These are phyloP conservation scores for Rhodotorula sp. DNA, from an alignment of 1,284 basidiomycete species.

Conservation along the genomic window DNA sequence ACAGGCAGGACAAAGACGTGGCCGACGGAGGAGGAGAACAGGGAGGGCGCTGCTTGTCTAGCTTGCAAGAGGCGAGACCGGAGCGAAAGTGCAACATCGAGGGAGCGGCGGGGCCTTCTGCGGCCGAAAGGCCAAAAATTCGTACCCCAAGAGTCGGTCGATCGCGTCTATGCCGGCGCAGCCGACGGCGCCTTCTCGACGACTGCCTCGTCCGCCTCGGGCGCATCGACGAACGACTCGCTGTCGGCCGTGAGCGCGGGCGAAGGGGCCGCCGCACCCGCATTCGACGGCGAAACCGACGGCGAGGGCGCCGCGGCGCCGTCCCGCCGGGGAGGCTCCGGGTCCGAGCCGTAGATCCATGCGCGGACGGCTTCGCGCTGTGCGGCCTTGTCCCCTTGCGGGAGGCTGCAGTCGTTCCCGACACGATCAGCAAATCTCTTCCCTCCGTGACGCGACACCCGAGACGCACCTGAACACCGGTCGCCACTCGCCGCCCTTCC, in stretches of 20 bases:
- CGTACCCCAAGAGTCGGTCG: too few relatives aligned
- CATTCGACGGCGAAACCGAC: not conserved
- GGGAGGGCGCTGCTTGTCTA: too few relatives aligned
- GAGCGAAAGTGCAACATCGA: too few relatives aligned
- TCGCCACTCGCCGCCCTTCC: constrained; percentile 67
- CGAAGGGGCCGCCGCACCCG: not conserved
- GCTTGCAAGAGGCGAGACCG: too few relatives aligned
- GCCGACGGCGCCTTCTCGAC: too few relatives aligned
- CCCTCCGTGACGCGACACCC: not conserved
- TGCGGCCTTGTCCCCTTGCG: constrained; percentile 63
- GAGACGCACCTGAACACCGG: constrained; percentile 63
- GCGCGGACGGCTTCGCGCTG: constrained; percentile 63
- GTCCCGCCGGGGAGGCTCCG: constrained; percentile 19
- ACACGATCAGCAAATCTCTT: not conserved
- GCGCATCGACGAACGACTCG: constrained; percentile 6
- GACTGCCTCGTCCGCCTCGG: not conserved
- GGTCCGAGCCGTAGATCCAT: constrained; percentile 57
- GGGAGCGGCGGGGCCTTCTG: too few relatives aligned
- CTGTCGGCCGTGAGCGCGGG: not conserved
- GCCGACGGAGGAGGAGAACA: too few relatives aligned
- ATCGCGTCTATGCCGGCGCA: too few relatives aligned
- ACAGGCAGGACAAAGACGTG: too few relatives aligned
- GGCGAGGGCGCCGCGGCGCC: not conserved
- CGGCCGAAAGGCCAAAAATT: too few relatives aligned
- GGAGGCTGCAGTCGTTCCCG: constrained; percentile 60